phyloP scores from a whole-genome alignment of 345 rosid genomes.

The Dimocarpus longan region DNA sequence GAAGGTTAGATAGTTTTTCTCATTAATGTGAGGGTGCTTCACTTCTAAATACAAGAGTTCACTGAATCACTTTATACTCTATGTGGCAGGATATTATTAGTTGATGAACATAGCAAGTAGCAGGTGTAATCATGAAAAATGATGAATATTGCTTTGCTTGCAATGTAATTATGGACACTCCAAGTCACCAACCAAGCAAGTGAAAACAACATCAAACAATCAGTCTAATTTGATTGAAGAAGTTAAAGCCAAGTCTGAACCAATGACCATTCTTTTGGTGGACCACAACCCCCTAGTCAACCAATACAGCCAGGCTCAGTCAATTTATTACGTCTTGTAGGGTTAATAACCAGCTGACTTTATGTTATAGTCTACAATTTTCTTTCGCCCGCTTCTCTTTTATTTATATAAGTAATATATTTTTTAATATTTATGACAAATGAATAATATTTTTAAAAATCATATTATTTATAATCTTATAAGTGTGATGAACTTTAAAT shows the following conservation, averaged over 20 bases:
- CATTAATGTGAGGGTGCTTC: too few species aligned
- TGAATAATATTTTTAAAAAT: too few species aligned
- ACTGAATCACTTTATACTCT: background rate
- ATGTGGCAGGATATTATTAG: constrained; percentile 15
- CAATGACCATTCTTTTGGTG: background rate
- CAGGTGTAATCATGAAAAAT: background rate
- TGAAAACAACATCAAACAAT: background rate
- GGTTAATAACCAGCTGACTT: too few species aligned
- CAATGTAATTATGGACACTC: background rate
- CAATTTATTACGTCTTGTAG: background rate
- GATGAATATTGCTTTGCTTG: background rate
- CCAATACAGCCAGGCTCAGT: background rate
- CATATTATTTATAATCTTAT: too few species aligned
- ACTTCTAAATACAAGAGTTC: background rate
- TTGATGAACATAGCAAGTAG: background rate
- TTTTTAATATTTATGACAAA: too few species aligned
- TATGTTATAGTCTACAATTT: too few species aligned
- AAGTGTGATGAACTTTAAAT: too few species aligned
- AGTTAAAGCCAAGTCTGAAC: background rate
- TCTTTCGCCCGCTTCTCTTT: too few species aligned
- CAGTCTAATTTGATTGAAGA: background rate
- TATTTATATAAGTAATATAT: too few species aligned
- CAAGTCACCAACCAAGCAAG: background rate
- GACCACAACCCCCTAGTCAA: background rate
- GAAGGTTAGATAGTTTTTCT: too few species aligned